Conservation (phyloP, 2,329 filamentous ascomycete genomes). For the Arthrobotrys conoides region DNA sequence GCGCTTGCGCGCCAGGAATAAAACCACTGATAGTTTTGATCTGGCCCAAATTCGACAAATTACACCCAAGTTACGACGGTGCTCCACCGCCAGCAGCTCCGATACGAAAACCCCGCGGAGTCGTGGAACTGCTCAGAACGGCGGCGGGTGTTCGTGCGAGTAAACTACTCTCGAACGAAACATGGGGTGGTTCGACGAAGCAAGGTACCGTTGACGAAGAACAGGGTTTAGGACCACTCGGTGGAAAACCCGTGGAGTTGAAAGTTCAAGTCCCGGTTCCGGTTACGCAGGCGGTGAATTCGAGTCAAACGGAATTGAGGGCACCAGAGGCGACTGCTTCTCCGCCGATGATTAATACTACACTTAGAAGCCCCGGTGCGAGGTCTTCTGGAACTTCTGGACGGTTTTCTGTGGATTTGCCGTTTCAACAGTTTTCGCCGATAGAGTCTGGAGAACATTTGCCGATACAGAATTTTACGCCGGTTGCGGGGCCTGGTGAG, state of each 20-base stretch:
- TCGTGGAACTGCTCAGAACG: conserved; percentile 32
- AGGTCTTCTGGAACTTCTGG: conserved; percentile 22
- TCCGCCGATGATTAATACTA: conserved; percentile 10
- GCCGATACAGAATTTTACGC: conserved; percentile 39
- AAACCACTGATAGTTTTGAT: conserved; percentile 41
- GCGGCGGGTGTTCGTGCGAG: conserved; percentile 17
- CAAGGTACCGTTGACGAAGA: conserved; percentile 38
- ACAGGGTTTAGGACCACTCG: conserved; percentile 2
- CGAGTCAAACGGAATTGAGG: conserved; percentile 22
- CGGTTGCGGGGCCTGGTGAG: conserved; percentile 17
- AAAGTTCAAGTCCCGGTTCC: conserved; percentile 11
- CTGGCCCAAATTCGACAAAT: conserved; percentile 53
- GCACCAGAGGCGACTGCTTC: conserved; percentile 1
- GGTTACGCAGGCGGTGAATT: background rate
- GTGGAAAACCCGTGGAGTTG: conserved; percentile 23
- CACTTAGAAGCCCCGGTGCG: conserved; percentile 3
- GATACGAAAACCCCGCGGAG: conserved; percentile 14
- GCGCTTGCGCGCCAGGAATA: conserved; percentile 45
- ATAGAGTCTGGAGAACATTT: conserved; percentile 26
- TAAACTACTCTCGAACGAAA: conserved; percentile 33
- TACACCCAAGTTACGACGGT: conserved; percentile 21
- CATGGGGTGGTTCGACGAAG: conserved; percentile 39
- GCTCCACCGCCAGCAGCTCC: background rate
- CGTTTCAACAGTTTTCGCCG: conserved; percentile 37
- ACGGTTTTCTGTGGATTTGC: conserved; percentile 32